phyloP scores from a whole-genome alignment of 2,329 filamentous ascomycete genomes.

The Aspergillus fumigatiaffinis region DNA sequence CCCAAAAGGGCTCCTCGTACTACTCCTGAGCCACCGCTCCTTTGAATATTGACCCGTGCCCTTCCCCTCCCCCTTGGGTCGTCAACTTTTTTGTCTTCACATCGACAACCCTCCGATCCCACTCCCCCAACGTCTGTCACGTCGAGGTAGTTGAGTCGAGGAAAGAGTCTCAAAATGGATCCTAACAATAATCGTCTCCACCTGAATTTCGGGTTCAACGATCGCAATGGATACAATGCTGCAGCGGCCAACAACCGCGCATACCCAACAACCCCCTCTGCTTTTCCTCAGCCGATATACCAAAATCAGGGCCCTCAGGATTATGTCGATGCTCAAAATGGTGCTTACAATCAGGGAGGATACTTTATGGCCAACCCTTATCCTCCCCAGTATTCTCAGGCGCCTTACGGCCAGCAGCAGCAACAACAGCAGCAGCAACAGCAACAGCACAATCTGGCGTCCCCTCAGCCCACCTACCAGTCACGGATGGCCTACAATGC shows the following conservation, averaged over 20 bases:
- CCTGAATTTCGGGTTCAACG: conserved; percentile 52
- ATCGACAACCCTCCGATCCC: conserved; percentile 4
- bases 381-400: conserved; percentile 47
- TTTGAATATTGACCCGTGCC: conserved; percentile 16
- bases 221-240: conserved; percentile 56
- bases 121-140: conserved; percentile 7
- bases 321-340: conserved; percentile 52
- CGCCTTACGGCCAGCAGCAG: conserved; percentile 46
- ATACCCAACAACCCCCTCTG: conserved; percentile 88
- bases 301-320: conserved; percentile 58
- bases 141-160: conserved; percentile 34
- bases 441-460: conserved; percentile 46
- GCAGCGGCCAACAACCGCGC: conserved; percentile 59
- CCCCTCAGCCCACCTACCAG: conserved; percentile 53
- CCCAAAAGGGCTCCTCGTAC: conserved; percentile 2
- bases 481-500: conserved; percentile 50
- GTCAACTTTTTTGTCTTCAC: conserved; percentile 7
- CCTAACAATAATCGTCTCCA: conserved; percentile 49
- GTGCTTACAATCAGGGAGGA: conserved; percentile 40
- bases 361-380: conserved; percentile 65
- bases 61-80: conserved; percentile 12
- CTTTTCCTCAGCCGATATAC: conserved; percentile 88
- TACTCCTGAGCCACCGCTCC: conserved; percentile 27
- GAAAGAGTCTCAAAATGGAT: conserved; percentile 51
- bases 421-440: too few species aligned